These are phyloP conservation scores for Sporothrix euskadiensis DNA, from an alignment of 2,329 filamentous ascomycete genomes.

Conservation along the genomic window DNA sequence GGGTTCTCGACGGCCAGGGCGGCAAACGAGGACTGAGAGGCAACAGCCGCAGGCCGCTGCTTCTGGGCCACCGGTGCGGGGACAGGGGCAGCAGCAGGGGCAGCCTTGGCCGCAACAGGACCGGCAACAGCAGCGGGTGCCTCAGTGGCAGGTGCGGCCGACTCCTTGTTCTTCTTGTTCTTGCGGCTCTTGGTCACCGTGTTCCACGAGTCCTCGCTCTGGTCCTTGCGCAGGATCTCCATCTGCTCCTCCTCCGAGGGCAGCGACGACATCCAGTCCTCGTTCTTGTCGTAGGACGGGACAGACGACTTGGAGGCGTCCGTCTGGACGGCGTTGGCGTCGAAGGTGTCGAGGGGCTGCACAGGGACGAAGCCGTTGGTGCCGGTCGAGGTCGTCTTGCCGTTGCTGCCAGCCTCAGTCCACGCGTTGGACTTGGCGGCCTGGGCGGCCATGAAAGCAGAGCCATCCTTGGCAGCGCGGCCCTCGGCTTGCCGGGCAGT, in stretches of 20 bases:
- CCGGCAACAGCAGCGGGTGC: constrained; percentile 29
- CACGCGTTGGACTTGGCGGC: constrained; percentile 44
- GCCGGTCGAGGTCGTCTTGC: constrained; percentile 42
- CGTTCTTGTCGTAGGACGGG: constrained; percentile 40
- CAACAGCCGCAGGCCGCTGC: constrained; percentile 37
- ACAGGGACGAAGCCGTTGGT: constrained; percentile 44
- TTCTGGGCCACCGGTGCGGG: constrained; percentile 36
- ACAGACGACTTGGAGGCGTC: constrained; percentile 36
- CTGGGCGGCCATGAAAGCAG: constrained; percentile 52
- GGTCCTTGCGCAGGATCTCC: constrained; percentile 53
- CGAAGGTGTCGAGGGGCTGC: constrained; percentile 61
- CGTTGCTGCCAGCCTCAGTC: constrained; percentile 41
- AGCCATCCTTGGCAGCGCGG: constrained; percentile 78
- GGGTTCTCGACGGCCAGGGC: constrained; percentile 48
- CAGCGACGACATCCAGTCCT: constrained; percentile 53
- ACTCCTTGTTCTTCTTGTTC: constrained; percentile 46
- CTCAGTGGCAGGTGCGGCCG: constrained; percentile 33
- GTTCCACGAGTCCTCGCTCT: constrained; percentile 56
- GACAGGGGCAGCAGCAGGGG: constrained; percentile 33
- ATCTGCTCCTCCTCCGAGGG: constrained; percentile 65
- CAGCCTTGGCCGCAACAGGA: constrained; percentile 33
- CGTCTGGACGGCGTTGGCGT: constrained; percentile 38
- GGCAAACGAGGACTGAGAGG: constrained; percentile 51
- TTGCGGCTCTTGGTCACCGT: constrained; percentile 54
- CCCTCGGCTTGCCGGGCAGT: constrained; percentile 80